Evolutionary conservation across 495 filamentous ascomycete genomes (phyloP), one percentile per base, ranked within the genome.

Genomic region (Cudoniella acicularis): DNA sequence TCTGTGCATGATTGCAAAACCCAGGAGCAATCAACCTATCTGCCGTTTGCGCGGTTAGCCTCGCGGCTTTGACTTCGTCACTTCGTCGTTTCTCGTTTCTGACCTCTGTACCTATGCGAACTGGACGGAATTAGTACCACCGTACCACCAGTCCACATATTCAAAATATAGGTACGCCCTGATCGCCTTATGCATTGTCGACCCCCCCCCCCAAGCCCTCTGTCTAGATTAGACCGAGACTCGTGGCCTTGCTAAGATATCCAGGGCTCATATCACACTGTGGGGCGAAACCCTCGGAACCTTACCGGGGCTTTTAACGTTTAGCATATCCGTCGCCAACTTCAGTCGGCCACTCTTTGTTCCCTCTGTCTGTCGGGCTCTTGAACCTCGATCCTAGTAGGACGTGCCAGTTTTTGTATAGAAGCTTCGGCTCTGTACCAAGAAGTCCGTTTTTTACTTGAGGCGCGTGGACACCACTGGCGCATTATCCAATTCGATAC

Each of bases 81-180:
- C 0, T 48, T 22, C 26, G 4, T 56, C 58, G 25, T 40, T 40
- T 40, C 17, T n/a, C n/a, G n/a, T n/a, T n/a, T n/a, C n/a, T n/a
- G n/a, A n/a, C n/a, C n/a, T 52, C 18, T 51, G 51, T 52, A 59
- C 47, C 49, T 46, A 59, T 53, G 57, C 57, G 36, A 42, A 56
- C 11, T 46, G 27, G 1, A 20, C 25, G 20, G 17, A 40, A 18
- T 25, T 57, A 43, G 52, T 57, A 56, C 57, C 45, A 59, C 56
- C 60, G 13, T 22, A 10, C 43, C n/a, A 22, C 50, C 52, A 23
- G n/a, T 25, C 25, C 51, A 48, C 51, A 54, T n/a, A 40, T 47
- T 46, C 40, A 30, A 49, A 54, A 60, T 66, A 61, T 56, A 61
- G 61, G 57, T 61, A 63, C 50, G 57, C 54, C 64, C 64, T 63